Percentiles rank a stretch among this genome's conserved stretches.
These are phyloP conservation scores for Aspergillus sp. DNA, from an alignment of 2,329 filamentous ascomycete species.

Conservation along the genomic window DNA sequence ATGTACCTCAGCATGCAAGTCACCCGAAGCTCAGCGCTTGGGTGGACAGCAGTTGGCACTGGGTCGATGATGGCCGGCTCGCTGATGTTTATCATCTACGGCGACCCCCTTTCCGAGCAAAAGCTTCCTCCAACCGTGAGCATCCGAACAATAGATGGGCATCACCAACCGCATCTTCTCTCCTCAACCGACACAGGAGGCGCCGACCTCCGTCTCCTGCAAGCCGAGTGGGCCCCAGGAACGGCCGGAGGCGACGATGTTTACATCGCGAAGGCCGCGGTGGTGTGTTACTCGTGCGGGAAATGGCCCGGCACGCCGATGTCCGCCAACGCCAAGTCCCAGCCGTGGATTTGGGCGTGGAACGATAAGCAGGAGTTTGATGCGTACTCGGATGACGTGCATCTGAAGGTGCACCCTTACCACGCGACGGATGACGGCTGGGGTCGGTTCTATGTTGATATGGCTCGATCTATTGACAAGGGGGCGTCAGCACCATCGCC, in stretches of 20 bases:
- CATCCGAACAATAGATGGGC: slow-evolving; percentile 12
- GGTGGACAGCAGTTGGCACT: slow-evolving; percentile 18
- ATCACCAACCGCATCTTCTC: slow-evolving; percentile 10
- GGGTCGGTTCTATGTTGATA: slow-evolving; percentile 18
- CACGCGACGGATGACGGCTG: slow-evolving; percentile 9
- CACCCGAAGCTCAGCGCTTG: slow-evolving; percentile 13
- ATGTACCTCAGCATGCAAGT: slow-evolving; percentile 17
- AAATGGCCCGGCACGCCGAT: slow-evolving; percentile 14
- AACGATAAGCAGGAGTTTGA: slow-evolving; percentile 14
- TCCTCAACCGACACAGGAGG: slow-evolving; percentile 2
- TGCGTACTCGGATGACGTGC: slow-evolving; percentile 1
- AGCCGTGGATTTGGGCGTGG: slow-evolving; percentile 19
- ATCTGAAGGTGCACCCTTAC: slow-evolving; percentile 10
- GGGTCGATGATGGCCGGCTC: slow-evolving; percentile 19
- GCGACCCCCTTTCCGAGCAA: slow-evolving; percentile 12
- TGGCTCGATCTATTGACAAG: slow-evolving; percentile 5
- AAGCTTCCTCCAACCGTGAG: slow-evolving; percentile 10
- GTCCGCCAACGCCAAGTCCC: slow-evolving; percentile 2
- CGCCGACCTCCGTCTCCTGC: slow-evolving; percentile 6
- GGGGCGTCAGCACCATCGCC: neutral
- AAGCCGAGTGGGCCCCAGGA: slow-evolving; percentile 6
- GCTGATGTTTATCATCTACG: slow-evolving; percentile 17
- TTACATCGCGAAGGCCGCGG: slow-evolving; percentile 2
- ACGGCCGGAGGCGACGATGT: neutral
- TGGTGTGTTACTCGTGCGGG: slow-evolving; percentile 16